Base-by-base conservation (phyloP, 73 alveolate species). In the Uronychia setigera region DNA sequence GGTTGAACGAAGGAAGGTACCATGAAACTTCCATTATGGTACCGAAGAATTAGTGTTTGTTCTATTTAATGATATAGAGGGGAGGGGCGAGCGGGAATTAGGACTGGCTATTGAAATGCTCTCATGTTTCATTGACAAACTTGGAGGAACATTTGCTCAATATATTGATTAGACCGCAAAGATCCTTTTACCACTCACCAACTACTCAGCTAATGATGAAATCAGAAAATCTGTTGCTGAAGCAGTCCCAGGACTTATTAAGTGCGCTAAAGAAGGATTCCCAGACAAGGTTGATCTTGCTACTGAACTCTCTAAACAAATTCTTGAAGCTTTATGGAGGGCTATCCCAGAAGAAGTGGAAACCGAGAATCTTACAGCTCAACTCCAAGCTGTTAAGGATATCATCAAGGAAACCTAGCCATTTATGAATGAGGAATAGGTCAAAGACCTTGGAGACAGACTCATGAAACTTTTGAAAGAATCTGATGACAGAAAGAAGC, bases 61-160 rank as follows among this genome's bases (percentile, higher is more conserved):
- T n/a, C n/a, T n/a, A n/a, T n/a, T n/a, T n/a, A n/a, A n/a, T n/a
- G n/a, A n/a, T n/a, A n/a, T n/a, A n/a, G n/a, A n/a, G n/a, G n/a
- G n/a, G n/a, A n/a, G n/a, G n/a, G n/a, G n/a, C n/a, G n/a, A n/a
- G n/a, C n/a, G n/a, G n/a, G n/a, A n/a, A n/a, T n/a, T n/a, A n/a
- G n/a, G n/a, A n/a, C n/a, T 46, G 67, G 99, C 98, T 78, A 92
- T 96, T 74, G 94, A 95, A 76, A 93, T 96, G 96, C 88, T 96
- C 57, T 88, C 95, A 26, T 95, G 94, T 14, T 89, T 96, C 88
- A 93, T 96, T 85, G 98, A 94, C 35, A 96, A 94, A 59, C 92
- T 96, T 26, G 95, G 92, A 31, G 95, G 88, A 76, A 81, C 86
- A 11, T 94, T 83, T 78, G 97, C 94, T 33, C 97, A 94, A 0